phyloP scores from a whole-genome alignment of 805 yeast genomes.

The Saccharomycopsis amapae region DNA sequence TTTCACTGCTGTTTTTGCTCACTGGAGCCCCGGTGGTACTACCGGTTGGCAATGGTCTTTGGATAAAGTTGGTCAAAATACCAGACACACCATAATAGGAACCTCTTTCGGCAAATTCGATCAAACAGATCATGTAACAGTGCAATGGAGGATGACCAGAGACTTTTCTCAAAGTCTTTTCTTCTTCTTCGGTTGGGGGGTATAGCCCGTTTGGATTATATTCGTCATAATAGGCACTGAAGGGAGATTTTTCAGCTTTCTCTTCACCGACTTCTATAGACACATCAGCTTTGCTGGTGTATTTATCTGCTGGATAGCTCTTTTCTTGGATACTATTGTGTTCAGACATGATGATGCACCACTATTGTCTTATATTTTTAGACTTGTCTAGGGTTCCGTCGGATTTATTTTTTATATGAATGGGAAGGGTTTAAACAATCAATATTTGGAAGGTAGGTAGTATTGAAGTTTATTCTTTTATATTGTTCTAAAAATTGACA shows the following conservation, averaged over 20 bases:
- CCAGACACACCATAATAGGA: constrained; percentile 43
- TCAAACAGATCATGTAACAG: constrained; percentile 43
- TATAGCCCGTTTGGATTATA: constrained; percentile 14
- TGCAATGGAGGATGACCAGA: constrained; percentile 43
- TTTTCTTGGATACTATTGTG: no score
- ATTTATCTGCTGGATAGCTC: no score
- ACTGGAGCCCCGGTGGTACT: constrained; percentile 39
- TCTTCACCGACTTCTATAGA: not conserved
- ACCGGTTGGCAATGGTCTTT: constrained; percentile 44
- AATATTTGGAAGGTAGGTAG: no score
- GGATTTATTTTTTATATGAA: no score
- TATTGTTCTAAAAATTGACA: no score
- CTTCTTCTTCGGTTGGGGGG: constrained; percentile 28
- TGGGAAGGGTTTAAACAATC: no score
- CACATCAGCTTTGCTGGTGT: no score
- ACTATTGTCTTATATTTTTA: no score
- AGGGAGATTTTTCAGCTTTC: constrained; percentile 1
- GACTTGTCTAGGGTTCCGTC: no score
- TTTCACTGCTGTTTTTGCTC: constrained; percentile 27
- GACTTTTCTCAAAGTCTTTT: constrained; percentile 29
- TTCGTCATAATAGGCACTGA: constrained; percentile 7
- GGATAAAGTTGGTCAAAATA: constrained; percentile 41
- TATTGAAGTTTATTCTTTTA: no score
- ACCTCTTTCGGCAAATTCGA: constrained; percentile 50
- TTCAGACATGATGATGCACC: no score